Base-by-base conservation (phyloP, 768 basidiomycete genomes). In the Psilocybe cubensis region DNA sequence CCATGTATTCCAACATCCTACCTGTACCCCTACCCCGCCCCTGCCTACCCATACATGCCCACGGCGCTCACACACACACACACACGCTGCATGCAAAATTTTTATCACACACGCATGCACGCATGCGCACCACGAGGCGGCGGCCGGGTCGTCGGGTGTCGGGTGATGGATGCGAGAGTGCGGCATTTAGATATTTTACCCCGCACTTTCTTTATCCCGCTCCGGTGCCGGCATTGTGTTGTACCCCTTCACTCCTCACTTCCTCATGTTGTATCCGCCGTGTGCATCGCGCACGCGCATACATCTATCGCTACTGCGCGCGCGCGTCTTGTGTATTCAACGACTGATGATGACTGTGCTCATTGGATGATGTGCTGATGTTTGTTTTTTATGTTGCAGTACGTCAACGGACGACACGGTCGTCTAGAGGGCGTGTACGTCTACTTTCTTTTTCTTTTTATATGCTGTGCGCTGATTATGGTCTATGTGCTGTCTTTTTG, bases 401-500 rank as follows among this genome's bases (percentile, higher is more conserved):
- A 9, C 76, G 76, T 54, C 72, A 74, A 47, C 72, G 76, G 38
- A 73, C 70, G 17, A 77, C 76, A 17, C 68, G 76, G 53, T 76
- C 76, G 7, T 73, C 73, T 42, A 73, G 72, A 64, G 69, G 72
- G 62, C 68, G 75, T 67, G 75, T 78, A 74, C 64, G 73, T 74
- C 64, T 61, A n/a, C 61, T 64, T 67, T 20, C 17, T 45, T 38
- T 25, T n/a, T n/a, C n/a, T n/a, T n/a, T n/a, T n/a, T n/a, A n/a
- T n/a, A n/a, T n/a, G n/a, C n/a, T n/a, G n/a, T n/a, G n/a, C n/a
- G n/a, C n/a, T n/a, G n/a, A n/a, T n/a, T n/a, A n/a, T n/a, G n/a
- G n/a, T n/a, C n/a, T n/a, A n/a, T n/a, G n/a, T n/a, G n/a, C n/a
- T n/a, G n/a, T n/a, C n/a, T n/a, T n/a, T n/a, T n/a, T n/a, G n/a